Evolutionary conservation across 371 early-diverging fungal species (phyloP), one percentile per base, ranked within the genome.

Genomic region (Catenaria anguillulae): DNA sequence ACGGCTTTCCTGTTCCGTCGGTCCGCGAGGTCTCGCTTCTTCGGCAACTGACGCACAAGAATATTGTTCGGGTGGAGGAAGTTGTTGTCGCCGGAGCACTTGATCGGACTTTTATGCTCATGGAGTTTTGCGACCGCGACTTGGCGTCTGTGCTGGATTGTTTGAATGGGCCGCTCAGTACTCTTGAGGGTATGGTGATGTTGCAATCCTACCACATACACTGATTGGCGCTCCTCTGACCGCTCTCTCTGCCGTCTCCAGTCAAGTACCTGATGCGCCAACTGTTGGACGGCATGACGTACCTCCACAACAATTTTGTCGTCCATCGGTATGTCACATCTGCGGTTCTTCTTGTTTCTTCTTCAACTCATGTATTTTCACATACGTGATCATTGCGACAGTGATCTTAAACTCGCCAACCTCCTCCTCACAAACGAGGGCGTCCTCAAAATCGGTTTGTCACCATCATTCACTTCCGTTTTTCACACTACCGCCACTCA

Each of bases 11-110:
- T 15, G 66, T 88, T 36, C 83, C 87, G 24, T 86, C 92, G 23
- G 69, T 97, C 56, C 73, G 97, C 48, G 99, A 98, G 70, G 94
- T 98, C 64, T 82, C 87, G 56, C 78, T 98, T 26, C 71, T 98
- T 56, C 89, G 87, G 68, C 73, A 77, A 37, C 76, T 96, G 63
- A 68, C 75, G 24, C 95, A 97, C 71, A 79, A 68, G 43, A 95
- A 96, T 69, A 84, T 98, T 56, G 87, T 98, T 35, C 71, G 77
- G 65, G 82, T 96, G 12, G 72, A 78, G 43, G 90, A 90, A 50
- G 90, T 96, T 17, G 85, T 77, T 17, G 86, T 79, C 0, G 84
- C 84, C 5, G 71, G 71, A 10, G 71, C 77, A 55, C 67, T 86
- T 36, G 84, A 84, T 61, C 76, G 76, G 40, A 81, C 86, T 29